Base-by-base conservation (phyloP, 2,329 filamentous ascomycete genomes). In the Pseudogymnoascus sp. region DNA sequence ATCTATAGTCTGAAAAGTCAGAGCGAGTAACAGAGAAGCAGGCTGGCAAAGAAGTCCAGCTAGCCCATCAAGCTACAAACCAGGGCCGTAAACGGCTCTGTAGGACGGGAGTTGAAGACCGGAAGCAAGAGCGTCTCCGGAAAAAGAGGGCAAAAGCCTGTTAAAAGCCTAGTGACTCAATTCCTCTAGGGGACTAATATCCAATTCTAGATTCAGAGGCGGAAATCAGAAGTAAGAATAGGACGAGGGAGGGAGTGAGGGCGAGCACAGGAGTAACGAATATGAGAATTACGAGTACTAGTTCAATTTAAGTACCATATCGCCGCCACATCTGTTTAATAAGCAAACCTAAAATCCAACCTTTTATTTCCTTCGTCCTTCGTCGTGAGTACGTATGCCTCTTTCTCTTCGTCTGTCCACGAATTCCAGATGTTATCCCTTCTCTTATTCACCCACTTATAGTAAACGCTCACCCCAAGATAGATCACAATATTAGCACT, bases 401-500 rank as follows among this genome's bases (percentile, higher is more conserved):
- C 67, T 67, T 75, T 77, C 64, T 80, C 75, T 30, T 78, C 77
- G 22, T 72, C 69, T 28, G 67, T 75, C 79, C 80, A 78, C 3
- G 68, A 69, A 52, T 72, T 71, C 79, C 79, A 80, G 28, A 73
- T 73, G 35, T 63, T 65, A 25, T 77, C 76, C 62, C 75, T 71
- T 61, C 61, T 71, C 63, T 67, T 71, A 62, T 82, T 82, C 9
- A 77, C 71, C 39, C 64, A 64, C 2, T 78, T 71, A 67, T 83
- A 82, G 65, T 79, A 82, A 3, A 76, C 14, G 66, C 81, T 80
- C 0, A 77, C 75, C 1, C 69, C 71, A 8, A 78, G 64, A 64
- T 81, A 80, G 2, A 80, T 63, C 4, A 74, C 65, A n/a, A 82
- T 75, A 62, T 81, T 81, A 36, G 74, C 75, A 2, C 73, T 70